phyloP scores from a whole-genome alignment of 176 grass and related monocot species.

The Phragmites australis region DNA sequence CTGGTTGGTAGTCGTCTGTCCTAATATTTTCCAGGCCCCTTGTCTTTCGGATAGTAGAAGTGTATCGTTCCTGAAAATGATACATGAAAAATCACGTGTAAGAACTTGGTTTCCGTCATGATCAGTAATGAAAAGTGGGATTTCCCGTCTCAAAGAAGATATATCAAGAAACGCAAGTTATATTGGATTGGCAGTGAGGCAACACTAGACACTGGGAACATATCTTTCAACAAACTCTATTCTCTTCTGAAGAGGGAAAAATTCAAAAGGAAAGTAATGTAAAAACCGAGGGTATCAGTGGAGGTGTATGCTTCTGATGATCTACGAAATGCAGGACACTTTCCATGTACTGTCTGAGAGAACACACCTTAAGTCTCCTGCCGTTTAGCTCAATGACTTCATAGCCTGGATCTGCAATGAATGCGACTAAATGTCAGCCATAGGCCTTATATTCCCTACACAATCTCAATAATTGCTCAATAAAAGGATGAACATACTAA shows the following conservation, averaged over 20 bases:
- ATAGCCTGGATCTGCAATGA: conserved; percentile 17
- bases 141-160: not conserved
- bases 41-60: conserved; percentile 13
- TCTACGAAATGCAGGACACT: not conserved
- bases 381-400: conserved; percentile 10
- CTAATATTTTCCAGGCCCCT: conserved; percentile 31
- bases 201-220: not conserved
- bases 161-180: not conserved
- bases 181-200: not conserved
- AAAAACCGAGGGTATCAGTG: not conserved
- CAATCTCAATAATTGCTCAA: not conserved
- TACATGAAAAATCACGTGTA: not conserved
- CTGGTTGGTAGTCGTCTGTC: conserved; percentile 53
- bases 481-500: conserved; percentile 12
- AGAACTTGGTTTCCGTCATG: not conserved
- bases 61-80: conserved; percentile 49
- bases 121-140: not conserved
- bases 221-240: not conserved
- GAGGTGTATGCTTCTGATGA: not conserved
- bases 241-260: not conserved
- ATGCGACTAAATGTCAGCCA: conserved; percentile 29
- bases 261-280: not conserved
- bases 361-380: conserved; percentile 52
- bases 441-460: not conserved
- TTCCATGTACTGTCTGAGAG: not conserved